These are phyloP conservation scores for Gossypium arboreum DNA, from an alignment of 345 rosid genomes.

Conservation along the genomic window DNA sequence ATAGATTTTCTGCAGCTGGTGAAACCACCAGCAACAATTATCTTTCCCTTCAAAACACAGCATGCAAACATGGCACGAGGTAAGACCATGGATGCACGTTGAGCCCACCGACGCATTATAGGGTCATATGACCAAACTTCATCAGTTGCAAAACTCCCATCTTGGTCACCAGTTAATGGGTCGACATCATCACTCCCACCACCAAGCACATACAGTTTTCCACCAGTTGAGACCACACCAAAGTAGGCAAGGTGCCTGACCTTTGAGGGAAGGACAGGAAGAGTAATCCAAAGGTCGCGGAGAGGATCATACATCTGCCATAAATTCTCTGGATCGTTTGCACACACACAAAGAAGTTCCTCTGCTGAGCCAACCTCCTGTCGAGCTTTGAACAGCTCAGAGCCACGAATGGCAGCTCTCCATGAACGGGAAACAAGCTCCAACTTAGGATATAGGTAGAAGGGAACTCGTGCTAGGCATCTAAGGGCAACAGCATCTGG, in stretches of 20 bases:
- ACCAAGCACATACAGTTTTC: conserved; percentile 83
- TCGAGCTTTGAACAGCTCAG: conserved; percentile 73
- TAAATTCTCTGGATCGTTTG: conserved; percentile 87
- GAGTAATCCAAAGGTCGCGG: conserved; percentile 78
- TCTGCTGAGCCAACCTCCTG: conserved; percentile 65
- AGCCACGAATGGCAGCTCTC: conserved; percentile 68
- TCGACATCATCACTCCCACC: conserved; percentile 97
- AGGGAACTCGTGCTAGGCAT: conserved; percentile 92
- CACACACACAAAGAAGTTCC: conserved; percentile 73
- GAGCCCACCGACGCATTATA: conserved; percentile 60
- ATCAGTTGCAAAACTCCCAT: conserved; percentile 86
- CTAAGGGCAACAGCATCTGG: conserved; percentile 89
- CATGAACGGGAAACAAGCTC: conserved; percentile 96
- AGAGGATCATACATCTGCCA: conserved; percentile 96
- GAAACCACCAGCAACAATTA: conserved; percentile 90
- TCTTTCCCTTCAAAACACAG: conserved; percentile 73
- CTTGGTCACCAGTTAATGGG: conserved; percentile 87
- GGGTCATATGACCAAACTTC: conserved; percentile 97
- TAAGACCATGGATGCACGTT: conserved; percentile 73
- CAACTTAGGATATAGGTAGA: conserved; percentile 61
- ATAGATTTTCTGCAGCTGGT: conserved; percentile 86
- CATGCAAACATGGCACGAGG: conserved; percentile 98
- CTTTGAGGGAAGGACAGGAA: conserved; percentile 84
- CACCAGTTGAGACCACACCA: conserved; percentile 62
- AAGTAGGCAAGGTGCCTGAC: conserved; percentile 85